Conservation (phyloP, 164 flowering plant genomes). For the Aristolochia fimbriata region DNA sequence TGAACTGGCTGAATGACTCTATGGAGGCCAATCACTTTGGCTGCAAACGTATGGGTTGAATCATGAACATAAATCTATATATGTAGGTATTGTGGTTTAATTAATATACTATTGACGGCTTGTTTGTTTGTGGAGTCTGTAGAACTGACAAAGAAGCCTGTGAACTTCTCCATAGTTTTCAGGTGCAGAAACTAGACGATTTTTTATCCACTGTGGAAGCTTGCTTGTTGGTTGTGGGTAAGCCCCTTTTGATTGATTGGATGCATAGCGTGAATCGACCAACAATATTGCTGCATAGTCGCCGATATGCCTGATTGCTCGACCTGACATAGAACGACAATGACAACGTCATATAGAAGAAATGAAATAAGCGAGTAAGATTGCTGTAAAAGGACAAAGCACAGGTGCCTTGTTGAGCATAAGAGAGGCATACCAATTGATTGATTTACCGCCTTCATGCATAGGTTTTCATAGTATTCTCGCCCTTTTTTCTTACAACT, state of each 20-base stretch:
- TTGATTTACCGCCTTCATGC: constrained; percentile 99
- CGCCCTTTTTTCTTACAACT: constrained; percentile 77
- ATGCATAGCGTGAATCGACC: constrained; percentile 74
- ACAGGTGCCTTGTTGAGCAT: constrained; percentile 1
- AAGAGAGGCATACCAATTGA: constrained; percentile 55
- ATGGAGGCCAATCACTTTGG: no score
- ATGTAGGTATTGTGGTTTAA: not conserved
- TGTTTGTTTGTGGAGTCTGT: constrained; percentile 50
- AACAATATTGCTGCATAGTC: constrained; percentile 94
- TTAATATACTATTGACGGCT: not conserved
- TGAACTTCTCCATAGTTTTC: constrained; percentile 78
- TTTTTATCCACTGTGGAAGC: constrained; percentile 92
- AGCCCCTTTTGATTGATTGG: constrained; percentile 33
- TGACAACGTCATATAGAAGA: not conserved
- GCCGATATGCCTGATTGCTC: constrained; percentile 83
- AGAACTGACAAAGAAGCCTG: constrained; percentile 67
- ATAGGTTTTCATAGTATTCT: constrained; percentile 92
- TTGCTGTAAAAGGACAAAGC: constrained; percentile 1
- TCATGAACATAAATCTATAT: not conserved
- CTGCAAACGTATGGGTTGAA: not conserved
- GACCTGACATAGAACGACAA: constrained; percentile 37
- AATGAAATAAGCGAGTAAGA: not conserved
- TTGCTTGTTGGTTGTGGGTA: constrained; percentile 54
- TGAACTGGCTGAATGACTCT: no score
- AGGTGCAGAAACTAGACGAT: constrained; percentile 43